Evolutionary conservation across 805 yeast species (phyloP).

Genomic region (Dipodascopsis tothii): DNA sequence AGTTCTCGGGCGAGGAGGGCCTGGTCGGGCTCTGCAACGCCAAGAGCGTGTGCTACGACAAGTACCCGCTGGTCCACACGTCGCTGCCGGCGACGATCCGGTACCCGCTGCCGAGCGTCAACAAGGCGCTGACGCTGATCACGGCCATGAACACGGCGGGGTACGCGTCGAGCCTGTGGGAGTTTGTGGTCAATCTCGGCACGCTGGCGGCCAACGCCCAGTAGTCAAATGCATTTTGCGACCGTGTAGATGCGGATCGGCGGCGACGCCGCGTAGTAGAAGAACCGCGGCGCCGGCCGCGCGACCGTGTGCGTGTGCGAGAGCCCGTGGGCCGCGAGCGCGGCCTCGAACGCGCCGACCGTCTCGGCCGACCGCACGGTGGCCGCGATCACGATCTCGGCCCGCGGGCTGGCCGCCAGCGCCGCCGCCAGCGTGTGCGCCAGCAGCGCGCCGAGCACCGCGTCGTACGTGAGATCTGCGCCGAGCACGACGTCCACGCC

Average conservation of each 20-base stretch:
- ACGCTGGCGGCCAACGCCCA: slow-evolving; percentile 1
- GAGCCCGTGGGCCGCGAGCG: slow-evolving; percentile 27
- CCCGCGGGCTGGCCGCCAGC: slow-evolving; percentile 18
- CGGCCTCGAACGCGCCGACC: slow-evolving; percentile 37
- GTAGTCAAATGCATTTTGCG: neutral
- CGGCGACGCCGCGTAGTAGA: slow-evolving; percentile 8
- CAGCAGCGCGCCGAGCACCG: slow-evolving; percentile 48
- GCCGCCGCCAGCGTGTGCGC: slow-evolving; percentile 29
- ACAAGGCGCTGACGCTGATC: slow-evolving; percentile 84
- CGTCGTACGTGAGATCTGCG: slow-evolving; percentile 85
- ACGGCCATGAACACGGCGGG: slow-evolving; percentile 75
- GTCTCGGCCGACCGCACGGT: slow-evolving; percentile 63
- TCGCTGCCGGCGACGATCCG: slow-evolving; percentile 87
- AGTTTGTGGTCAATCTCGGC: slow-evolving; percentile 34
- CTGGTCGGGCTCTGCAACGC: slow-evolving; percentile 79
- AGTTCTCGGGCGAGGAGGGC: slow-evolving; percentile 97
- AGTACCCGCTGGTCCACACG: slow-evolving; percentile 58
- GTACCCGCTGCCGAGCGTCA: slow-evolving; percentile 77
- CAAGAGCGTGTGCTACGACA: slow-evolving; percentile 82
- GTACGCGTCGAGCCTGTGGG: slow-evolving; percentile 61
- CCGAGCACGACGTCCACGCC: slow-evolving; percentile 53
- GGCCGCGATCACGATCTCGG: slow-evolving; percentile 51
- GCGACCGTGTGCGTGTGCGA: slow-evolving; percentile 4
- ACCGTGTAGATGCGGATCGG: neutral
- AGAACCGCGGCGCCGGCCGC: slow-evolving; percentile 1